These are phyloP conservation scores for Colletotrichum sublineola DNA, from an alignment of 2,329 filamentous ascomycete species.

Conservation along the genomic window DNA sequence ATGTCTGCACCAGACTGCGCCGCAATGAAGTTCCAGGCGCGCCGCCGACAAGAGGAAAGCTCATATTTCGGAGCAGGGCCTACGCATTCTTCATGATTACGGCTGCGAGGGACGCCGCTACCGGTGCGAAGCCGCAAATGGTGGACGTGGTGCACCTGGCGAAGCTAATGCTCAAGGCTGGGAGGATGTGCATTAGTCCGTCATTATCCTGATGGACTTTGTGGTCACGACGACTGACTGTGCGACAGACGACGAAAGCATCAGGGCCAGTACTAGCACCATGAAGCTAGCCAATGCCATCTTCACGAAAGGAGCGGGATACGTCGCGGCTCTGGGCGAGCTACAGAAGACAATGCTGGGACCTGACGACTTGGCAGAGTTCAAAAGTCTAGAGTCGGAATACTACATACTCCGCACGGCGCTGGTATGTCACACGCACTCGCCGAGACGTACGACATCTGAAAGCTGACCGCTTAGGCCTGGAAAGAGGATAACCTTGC, in stretches of 20 bases:
- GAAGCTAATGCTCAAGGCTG: constrained; percentile 76
- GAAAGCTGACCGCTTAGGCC: constrained; percentile 61
- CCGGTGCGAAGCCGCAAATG: constrained; percentile 42
- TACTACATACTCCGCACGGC: constrained; percentile 76
- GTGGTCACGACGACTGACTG: constrained; percentile 27
- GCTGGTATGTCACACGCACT: constrained; percentile 64
- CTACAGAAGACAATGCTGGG: constrained; percentile 45
- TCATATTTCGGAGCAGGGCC: constrained; percentile 58
- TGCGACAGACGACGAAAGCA: constrained; percentile 61
- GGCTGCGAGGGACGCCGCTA: constrained; percentile 57
- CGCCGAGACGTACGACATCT: background rate
- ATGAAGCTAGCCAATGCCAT: constrained; percentile 65
- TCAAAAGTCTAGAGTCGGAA: constrained; percentile 64
- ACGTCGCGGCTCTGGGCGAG: constrained; percentile 58
- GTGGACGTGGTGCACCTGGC: constrained; percentile 69
- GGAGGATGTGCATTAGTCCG: constrained; percentile 72
- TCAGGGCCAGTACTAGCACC: constrained; percentile 51
- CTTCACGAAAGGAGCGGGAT: constrained; percentile 74
- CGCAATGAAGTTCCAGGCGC: constrained; percentile 49
- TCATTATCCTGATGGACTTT: constrained; percentile 39
- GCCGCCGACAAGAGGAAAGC: constrained; percentile 45
- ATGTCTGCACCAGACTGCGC: constrained; percentile 69
- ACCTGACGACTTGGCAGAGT: constrained; percentile 50
- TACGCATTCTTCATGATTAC: constrained; percentile 79
- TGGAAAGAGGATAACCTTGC: constrained; percentile 82